Base-by-base conservation (phyloP, 1,284 basidiomycete species). In the Trametes hirsuta region DNA sequence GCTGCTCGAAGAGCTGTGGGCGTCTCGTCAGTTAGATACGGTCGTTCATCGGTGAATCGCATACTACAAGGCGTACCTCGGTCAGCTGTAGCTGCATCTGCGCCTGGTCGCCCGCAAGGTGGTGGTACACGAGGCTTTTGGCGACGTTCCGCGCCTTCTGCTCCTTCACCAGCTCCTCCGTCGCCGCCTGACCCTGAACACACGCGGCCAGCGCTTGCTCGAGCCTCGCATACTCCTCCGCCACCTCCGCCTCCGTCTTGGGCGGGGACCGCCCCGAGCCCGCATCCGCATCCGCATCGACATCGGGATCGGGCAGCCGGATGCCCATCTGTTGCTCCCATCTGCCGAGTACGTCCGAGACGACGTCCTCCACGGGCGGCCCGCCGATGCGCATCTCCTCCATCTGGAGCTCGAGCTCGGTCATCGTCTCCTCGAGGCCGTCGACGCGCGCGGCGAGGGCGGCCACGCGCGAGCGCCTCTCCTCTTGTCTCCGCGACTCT, bases 351-450 rank as follows among this genome's bases (percentile, higher is more conserved):
- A 44, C 12, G 8, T 25, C 21, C 12, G 34, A 12, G 34, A 63
- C 30, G 21, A 56, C 24, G 6, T 53, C 46, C 39, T 45, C 45
- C 18, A 46, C 11, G 10, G 37, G 36, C 8, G 37, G 22, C 9
- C 46, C 34, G 18, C 24, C n/a, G 15, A 47, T 15, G 18, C 55
- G 63, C 25, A 64, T 34, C 2, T 60, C 34, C 14, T 58, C 58
- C 6, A 61, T 30, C 12, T 52, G 49, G 9, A 34, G 18, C 46
- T 65, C 66, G 11, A 67, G 55, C 22, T 67, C 61, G 22, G 56
- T 46, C 14, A 65, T 30, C 12, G 53, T 42, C 41, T 62, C 59
- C n/a, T 63, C 54, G 8, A 65, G 34, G n/a, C 39, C 24, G 5
- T 18, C 53, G 11, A 41, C 15, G 30, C 24, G 35, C 18, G n/a